These are phyloP conservation scores for Blastobotrys serpentis DNA, from an alignment of 1,139 yeast species.

Conservation along the genomic window DNA sequence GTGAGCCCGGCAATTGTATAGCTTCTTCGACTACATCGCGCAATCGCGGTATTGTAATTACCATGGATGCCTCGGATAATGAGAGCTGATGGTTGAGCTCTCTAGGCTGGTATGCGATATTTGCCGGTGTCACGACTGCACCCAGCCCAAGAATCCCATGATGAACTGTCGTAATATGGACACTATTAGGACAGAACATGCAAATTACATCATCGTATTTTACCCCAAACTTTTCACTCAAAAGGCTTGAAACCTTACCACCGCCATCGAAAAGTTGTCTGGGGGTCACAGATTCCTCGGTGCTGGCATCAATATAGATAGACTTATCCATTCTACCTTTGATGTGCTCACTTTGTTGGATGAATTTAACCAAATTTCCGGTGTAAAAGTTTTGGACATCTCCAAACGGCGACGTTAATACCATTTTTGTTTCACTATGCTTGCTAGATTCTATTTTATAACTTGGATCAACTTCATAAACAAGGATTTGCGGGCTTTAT, in stretches of 20 bases:
- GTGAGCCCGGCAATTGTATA: neutral
- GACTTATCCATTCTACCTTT: constrained; percentile 18
- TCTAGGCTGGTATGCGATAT: constrained; percentile 35
- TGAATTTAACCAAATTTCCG: constrained; percentile 30
- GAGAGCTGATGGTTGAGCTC: constrained; percentile 40
- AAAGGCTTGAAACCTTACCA: constrained; percentile 27
- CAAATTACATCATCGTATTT: constrained; percentile 35
- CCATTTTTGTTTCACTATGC: constrained; percentile 3
- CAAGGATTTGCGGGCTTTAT: too few species aligned
- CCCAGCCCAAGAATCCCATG: constrained; percentile 37
- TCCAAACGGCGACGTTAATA: constrained; percentile 27
- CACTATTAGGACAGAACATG: constrained; percentile 34
- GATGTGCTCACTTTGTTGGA: constrained; percentile 23
- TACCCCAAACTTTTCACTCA: constrained; percentile 29
- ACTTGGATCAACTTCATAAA: too few species aligned
- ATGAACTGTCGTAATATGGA: constrained; percentile 35
- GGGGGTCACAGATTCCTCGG: constrained; percentile 28
- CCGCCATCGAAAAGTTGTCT: constrained; percentile 25
- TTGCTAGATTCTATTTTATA: neutral
- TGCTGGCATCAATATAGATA: constrained; percentile 32
- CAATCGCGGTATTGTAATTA: constrained; percentile 30
- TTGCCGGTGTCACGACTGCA: constrained; percentile 40
- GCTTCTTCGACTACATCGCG: constrained; percentile 34
- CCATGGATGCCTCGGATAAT: constrained; percentile 32
- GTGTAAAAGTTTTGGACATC: constrained; percentile 19